Conservation (phyloP, 495 filamentous ascomycete species). For the Penicillium diatomitis region DNA sequence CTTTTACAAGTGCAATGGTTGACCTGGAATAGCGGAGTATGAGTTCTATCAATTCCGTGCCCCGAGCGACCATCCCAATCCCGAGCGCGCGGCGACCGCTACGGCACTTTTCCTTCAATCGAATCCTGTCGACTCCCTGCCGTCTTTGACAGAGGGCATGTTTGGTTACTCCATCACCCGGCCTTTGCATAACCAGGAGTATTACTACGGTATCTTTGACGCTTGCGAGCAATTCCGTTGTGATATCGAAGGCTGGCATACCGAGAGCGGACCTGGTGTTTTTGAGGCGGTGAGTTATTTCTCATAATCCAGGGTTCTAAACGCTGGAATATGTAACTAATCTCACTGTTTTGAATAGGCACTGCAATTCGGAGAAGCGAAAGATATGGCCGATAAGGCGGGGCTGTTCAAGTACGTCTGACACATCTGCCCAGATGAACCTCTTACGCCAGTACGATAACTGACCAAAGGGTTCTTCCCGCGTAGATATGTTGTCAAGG, state of each 20-base stretch:
- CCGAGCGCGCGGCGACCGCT: conserved; percentile 55
- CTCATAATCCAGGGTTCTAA: not conserved
- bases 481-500: conserved; percentile 70
- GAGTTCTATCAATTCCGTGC: conserved; percentile 93
- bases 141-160: conserved; percentile 88
- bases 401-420: conserved; percentile 73
- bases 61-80: conserved; percentile 39
- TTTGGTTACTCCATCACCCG: conserved; percentile 95
- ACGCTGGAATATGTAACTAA: conserved; percentile 3
- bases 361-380: conserved; percentile 75
- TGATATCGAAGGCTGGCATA: conserved; percentile 93
- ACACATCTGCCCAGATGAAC: too few species aligned
- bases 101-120: conserved; percentile 64
- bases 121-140: conserved; percentile 63
- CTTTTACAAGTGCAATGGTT: not conserved
- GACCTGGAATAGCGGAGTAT: conserved; percentile 63
- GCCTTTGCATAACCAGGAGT: conserved; percentile 86
- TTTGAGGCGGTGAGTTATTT: conserved; percentile 69
- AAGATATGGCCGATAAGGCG: conserved; percentile 82
- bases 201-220: conserved; percentile 86
- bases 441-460: not conserved
- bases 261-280: conserved; percentile 90
- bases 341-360: conserved; percentile 37
- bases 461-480: not conserved
- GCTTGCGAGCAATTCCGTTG: conserved; percentile 73